Percentiles rank a stretch among this genome's conserved stretches.
Evolutionary conservation across 2,329 filamentous ascomycete genomes (phyloP).

Genomic region (Sclerotinia trifoliorum): DNA sequence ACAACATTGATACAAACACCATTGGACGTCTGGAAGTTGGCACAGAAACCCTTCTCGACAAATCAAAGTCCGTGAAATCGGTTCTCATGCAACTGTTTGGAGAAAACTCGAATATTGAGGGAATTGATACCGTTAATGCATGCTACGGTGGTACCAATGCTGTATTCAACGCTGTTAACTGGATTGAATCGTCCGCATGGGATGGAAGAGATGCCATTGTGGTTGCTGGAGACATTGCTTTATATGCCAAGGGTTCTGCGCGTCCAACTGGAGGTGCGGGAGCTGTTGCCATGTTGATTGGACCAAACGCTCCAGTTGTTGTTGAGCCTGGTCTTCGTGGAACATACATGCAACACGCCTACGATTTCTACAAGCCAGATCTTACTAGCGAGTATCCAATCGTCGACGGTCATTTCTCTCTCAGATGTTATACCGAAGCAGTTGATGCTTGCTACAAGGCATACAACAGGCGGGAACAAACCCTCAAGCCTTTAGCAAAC

Average conservation of each 20-base stretch:
- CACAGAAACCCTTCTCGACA: slow-evolving; percentile 82
- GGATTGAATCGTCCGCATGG: slow-evolving; percentile 84
- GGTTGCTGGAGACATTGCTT: slow-evolving; percentile 77
- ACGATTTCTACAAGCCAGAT: slow-evolving; percentile 91
- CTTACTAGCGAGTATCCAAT: slow-evolving; percentile 83
- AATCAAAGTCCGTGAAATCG: slow-evolving; percentile 88
- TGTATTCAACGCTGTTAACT: slow-evolving; percentile 79
- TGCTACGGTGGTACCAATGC: slow-evolving; percentile 87
- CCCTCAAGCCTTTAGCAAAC: slow-evolving; percentile 51
- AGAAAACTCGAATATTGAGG: slow-evolving; percentile 81
- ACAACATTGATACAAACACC: slow-evolving; percentile 75
- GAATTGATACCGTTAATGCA: slow-evolving; percentile 79
- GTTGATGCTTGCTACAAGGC: slow-evolving; percentile 79
- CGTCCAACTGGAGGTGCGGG: slow-evolving; percentile 80
- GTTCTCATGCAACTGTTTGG: slow-evolving; percentile 84
- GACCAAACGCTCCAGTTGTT: slow-evolving; percentile 73
- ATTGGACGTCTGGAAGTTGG: slow-evolving; percentile 82
- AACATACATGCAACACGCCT: slow-evolving; percentile 78
- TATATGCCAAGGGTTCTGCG: slow-evolving; percentile 81
- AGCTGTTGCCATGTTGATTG: slow-evolving; percentile 74
- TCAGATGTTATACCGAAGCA: slow-evolving; percentile 78
- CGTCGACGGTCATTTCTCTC: slow-evolving; percentile 79
- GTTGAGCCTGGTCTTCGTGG: slow-evolving; percentile 77
- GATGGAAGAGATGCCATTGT: slow-evolving; percentile 80
- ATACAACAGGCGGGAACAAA: slow-evolving; percentile 72